Conservation (phyloP, 2,329 filamentous ascomycete genomes). For the Alternaria infectoria region DNA sequence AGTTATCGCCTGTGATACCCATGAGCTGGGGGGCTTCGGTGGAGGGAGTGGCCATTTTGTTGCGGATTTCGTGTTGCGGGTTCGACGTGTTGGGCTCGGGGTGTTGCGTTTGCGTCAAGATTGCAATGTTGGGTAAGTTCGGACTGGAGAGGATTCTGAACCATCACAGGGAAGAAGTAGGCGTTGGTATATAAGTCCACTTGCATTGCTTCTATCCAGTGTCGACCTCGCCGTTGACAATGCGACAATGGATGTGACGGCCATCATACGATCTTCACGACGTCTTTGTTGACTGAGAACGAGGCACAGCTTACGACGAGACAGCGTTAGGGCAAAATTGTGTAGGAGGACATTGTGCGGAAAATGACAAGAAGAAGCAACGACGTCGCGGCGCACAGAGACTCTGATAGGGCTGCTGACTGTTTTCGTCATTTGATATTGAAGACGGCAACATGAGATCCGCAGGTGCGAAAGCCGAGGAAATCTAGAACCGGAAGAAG, state of each 20-base stretch:
- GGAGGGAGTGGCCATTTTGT: background rate
- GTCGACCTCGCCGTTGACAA: background rate
- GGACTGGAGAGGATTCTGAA: background rate
- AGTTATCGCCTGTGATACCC: slow-evolving; percentile 6
- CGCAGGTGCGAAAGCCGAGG: background rate
- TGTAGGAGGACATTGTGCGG: too few relatives aligned
- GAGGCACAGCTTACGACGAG: background rate
- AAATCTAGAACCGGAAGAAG: background rate
- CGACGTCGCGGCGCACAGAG: background rate
- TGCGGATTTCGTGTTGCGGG: background rate
- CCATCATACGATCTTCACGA: background rate
- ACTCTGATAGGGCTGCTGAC: background rate
- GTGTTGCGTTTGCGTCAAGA: background rate
- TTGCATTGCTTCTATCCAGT: background rate
- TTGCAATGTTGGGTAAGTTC: background rate
- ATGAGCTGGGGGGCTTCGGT: slow-evolving; percentile 1
- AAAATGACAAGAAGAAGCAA: background rate
- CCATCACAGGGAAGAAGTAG: background rate
- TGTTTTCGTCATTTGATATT: background rate
- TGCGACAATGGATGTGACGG: background rate
- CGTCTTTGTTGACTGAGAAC: background rate
- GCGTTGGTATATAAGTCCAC: accelerated
- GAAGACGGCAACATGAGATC: background rate
- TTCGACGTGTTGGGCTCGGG: background rate
- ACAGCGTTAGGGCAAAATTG: background rate